These are phyloP conservation scores for Dissoconium aciculare DNA, from an alignment of 2,329 filamentous ascomycete species.

Conservation along the genomic window DNA sequence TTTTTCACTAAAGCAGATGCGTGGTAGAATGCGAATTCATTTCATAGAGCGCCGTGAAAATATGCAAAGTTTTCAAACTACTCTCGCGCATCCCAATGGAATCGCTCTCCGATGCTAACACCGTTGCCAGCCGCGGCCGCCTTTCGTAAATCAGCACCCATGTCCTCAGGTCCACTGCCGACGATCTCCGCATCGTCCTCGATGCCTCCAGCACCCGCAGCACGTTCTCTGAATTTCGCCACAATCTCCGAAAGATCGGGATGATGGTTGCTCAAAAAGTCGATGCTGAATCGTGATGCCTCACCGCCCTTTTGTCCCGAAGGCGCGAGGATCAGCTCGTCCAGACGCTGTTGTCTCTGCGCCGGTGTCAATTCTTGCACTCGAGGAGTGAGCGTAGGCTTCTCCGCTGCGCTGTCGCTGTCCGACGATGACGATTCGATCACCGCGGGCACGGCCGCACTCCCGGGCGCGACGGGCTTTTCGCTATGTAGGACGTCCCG, in stretches of 20 bases:
- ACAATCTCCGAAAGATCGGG: constrained; percentile 13
- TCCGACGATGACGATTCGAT: constrained; percentile 1
- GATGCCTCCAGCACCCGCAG: constrained; percentile 9
- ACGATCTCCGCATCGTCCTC: constrained; percentile 12
- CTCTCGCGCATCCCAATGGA: constrained; percentile 19
- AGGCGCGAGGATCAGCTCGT: not conserved
- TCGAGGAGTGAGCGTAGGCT: not conserved
- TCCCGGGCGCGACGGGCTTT: constrained; percentile 1
- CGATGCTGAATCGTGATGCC: constrained; percentile 13
- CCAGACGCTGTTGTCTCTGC: constrained; percentile 2
- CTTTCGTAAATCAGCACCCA: constrained; percentile 17
- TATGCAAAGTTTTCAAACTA: too few relatives aligned
- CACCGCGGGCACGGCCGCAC: not conserved
- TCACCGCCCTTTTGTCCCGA: constrained; percentile 4
- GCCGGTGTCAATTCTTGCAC: not conserved
- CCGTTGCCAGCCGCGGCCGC: constrained; percentile 10
- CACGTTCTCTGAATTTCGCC: constrained; percentile 14
- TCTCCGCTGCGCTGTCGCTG: not conserved
- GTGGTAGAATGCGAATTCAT: too few relatives aligned
- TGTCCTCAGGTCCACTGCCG: constrained; percentile 17
- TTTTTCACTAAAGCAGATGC: too few relatives aligned
- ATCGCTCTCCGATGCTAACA: constrained; percentile 6
- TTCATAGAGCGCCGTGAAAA: too few relatives aligned
- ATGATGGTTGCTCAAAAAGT: constrained; percentile 15
- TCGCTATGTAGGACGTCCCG: constrained; percentile 28